Percentiles rank a stretch among this genome's conserved stretches.
Conservation (phyloP, 2,329 filamentous ascomycete species). For the Clarireedia paspali region DNA sequence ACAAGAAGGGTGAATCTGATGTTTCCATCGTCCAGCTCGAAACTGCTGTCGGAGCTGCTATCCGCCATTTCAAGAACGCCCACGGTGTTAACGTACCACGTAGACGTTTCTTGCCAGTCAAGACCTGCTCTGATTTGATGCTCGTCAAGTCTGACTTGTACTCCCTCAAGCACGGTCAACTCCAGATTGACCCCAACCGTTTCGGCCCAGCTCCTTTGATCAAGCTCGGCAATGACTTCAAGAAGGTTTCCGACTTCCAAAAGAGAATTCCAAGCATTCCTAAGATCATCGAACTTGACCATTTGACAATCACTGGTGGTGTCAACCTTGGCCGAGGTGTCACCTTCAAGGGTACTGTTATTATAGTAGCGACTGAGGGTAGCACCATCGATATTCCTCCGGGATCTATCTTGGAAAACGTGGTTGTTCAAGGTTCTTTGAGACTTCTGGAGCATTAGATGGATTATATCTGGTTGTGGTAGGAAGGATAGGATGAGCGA, state of each 20-base stretch:
- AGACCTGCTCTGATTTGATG: constrained; percentile 99
- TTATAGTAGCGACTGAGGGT: constrained; percentile 96
- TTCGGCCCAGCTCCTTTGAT: constrained; percentile 96
- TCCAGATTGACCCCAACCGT: constrained; percentile 91
- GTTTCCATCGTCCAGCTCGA: constrained; percentile 97
- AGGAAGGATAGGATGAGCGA: not conserved
- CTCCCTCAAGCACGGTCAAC: constrained; percentile 96
- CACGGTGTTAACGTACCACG: constrained; percentile 98
- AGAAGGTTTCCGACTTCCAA: constrained; percentile 98
- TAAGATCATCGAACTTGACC: constrained; percentile 85
- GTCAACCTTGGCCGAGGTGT: constrained; percentile 96
- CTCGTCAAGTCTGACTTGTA: constrained; percentile 99
- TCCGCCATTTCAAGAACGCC: constrained; percentile 96
- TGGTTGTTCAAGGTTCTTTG: constrained; percentile 96
- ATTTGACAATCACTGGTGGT: constrained; percentile 94
- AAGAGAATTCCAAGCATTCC: constrained; percentile 80
- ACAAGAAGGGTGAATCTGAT: constrained; percentile 99
- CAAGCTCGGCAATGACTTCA: constrained; percentile 98
- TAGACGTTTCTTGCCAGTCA: constrained; percentile 96
- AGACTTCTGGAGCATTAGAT: constrained; percentile 58
- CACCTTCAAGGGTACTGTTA: constrained; percentile 95
- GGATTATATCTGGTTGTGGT: constrained; percentile 2
- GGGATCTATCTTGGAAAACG: constrained; percentile 95
- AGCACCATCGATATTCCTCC: constrained; percentile 97
- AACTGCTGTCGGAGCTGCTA: constrained; percentile 95